Percentiles rank a stretch among this genome's conserved stretches.
These are phyloP conservation scores for Scenedesmus sp. DNA, from an alignment of 163 green algal genomes.

Conservation along the genomic window DNA sequence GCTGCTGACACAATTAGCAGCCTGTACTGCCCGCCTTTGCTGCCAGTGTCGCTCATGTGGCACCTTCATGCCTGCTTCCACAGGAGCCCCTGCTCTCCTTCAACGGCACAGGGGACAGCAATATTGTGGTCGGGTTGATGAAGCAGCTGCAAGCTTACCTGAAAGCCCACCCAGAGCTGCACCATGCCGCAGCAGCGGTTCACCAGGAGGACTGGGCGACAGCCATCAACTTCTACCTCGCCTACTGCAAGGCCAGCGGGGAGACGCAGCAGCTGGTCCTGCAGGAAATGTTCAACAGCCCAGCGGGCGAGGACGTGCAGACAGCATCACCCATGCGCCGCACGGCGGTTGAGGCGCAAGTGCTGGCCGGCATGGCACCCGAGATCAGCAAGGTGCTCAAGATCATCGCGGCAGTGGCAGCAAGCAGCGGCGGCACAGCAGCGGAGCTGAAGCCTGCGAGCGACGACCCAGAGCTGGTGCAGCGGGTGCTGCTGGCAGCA, in stretches of 20 bases:
- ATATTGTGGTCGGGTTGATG: constrained; percentile 4
- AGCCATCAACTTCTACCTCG: constrained; percentile 17
- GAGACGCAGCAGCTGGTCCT: constrained; percentile 22
- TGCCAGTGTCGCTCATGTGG: not conserved
- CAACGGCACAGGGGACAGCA: not conserved
- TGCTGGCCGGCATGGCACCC: constrained; percentile 14
- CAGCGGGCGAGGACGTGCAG: not conserved
- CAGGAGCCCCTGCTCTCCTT: constrained; percentile 18
- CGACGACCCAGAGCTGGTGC: constrained; percentile 5
- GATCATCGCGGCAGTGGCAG: constrained; percentile 19
- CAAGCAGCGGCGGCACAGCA: constrained; percentile 16
- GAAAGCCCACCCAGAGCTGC: constrained; percentile 1
- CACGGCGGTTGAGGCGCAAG: not conserved
- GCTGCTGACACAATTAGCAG: not conserved
- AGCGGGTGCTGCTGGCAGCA: constrained; percentile 34
- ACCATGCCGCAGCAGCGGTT: not conserved
- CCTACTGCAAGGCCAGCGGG: constrained; percentile 5
- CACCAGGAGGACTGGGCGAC: constrained; percentile 19
- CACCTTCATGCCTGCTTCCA: not conserved
- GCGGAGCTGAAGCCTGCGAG: not conserved
- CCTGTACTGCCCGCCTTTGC: not conserved
- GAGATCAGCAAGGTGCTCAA: constrained; percentile 33
- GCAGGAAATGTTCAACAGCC: constrained; percentile 24
- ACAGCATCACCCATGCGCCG: constrained; percentile 13
- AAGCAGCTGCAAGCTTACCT: constrained; percentile 35